Percentiles rank a stretch among this genome's conserved stretches.
phyloP scores from a whole-genome alignment of 2,329 filamentous ascomycete species.

The Botrytis fragariae region DNA sequence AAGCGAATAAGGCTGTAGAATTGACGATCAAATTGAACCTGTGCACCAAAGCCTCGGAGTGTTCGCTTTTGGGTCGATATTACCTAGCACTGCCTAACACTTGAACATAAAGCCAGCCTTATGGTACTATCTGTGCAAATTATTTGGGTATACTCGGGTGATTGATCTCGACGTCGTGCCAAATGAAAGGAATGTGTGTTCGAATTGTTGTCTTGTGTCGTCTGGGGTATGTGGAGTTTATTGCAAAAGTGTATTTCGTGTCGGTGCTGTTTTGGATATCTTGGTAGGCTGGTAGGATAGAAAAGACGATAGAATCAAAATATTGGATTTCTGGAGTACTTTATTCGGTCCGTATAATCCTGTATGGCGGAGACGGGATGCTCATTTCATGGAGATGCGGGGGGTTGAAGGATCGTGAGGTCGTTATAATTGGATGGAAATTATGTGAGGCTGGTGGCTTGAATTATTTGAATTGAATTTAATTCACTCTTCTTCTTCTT shows the following conservation, averaged over 20 bases:
- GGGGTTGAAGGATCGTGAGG: constrained; percentile 4
- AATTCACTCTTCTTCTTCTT: neutral
- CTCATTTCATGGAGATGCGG: constrained; percentile 22
- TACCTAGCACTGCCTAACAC: neutral
- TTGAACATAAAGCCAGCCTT: neutral
- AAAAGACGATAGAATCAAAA: constrained; percentile 1
- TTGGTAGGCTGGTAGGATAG: neutral
- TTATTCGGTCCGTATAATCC: constrained; percentile 22
- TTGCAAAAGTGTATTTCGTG: neutral
- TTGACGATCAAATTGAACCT: neutral
- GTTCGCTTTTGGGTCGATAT: neutral
- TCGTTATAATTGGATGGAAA: neutral
- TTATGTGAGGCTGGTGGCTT: neutral
- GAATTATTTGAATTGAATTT: neutral
- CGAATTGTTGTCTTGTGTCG: neutral
- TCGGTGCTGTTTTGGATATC: neutral
- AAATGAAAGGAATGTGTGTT: neutral
- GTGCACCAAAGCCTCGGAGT: neutral
- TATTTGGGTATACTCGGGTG: neutral
- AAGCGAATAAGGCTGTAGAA: neutral
- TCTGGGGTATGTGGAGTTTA: constrained; percentile 4
- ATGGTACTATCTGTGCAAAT: neutral
- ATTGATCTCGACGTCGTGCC: constrained; percentile 1
- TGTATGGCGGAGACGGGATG: constrained; percentile 20
- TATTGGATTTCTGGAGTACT: constrained; percentile 10